Conservation (phyloP, 768 basidiomycete genomes). For the Lactifluus echinatus region DNA sequence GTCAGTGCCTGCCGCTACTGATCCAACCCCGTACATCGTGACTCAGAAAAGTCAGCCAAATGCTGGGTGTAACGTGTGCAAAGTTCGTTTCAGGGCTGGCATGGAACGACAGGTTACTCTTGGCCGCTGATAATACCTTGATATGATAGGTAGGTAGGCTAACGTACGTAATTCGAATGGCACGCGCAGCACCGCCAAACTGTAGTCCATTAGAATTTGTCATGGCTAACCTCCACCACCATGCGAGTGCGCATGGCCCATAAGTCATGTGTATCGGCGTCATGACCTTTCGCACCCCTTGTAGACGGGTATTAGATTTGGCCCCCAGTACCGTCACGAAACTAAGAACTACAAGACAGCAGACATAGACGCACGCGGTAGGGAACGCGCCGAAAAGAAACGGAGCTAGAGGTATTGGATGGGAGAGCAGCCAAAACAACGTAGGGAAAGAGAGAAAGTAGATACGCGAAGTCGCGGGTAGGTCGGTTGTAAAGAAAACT, state of each 20-base stretch:
- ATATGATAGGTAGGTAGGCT: too few relatives aligned
- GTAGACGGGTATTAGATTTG: constrained; percentile 29
- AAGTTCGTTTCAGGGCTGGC: too few relatives aligned
- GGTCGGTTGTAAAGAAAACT: constrained; percentile 16
- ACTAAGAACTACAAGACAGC: constrained; percentile 31
- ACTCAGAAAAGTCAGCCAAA: too few relatives aligned
- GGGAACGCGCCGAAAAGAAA: constrained; percentile 10
- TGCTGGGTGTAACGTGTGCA: too few relatives aligned
- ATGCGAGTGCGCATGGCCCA: not conserved
- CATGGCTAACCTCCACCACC: too few relatives aligned
- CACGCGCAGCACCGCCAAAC: too few relatives aligned
- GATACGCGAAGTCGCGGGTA: constrained; percentile 14
- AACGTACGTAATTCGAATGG: too few relatives aligned
- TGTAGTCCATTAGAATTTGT: not conserved
- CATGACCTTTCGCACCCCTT: constrained; percentile 21
- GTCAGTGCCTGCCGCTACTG: too few relatives aligned
- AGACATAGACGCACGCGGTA: constrained; percentile 12
- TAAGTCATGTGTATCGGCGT: not conserved
- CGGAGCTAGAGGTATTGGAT: constrained; percentile 21
- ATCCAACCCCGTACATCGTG: too few relatives aligned
- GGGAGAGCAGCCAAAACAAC: constrained; percentile 20
- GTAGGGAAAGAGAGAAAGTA: constrained; percentile 17
- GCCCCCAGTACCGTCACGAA: constrained; percentile 26
- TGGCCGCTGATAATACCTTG: too few relatives aligned
- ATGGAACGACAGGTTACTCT: too few relatives aligned